Evolutionary conservation across 176 grass and related monocot genomes (phyloP), one percentile per base, ranked within the genome.

Genomic region (Hsuehochloa calcarea): DNA sequence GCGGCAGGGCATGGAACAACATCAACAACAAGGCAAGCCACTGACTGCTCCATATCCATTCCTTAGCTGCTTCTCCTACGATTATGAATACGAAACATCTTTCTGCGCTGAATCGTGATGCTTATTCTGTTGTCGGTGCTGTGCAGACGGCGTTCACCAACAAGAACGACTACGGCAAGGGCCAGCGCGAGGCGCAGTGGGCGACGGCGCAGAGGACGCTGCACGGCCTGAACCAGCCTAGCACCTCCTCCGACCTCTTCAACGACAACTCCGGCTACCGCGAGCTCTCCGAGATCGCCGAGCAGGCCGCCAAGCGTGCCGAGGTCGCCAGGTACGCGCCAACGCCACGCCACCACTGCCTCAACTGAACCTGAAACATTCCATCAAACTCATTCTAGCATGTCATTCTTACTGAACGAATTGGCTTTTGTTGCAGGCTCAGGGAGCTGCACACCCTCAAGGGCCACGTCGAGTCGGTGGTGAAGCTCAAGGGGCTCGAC

Each of bases 171-270:
- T 95, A 98, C 56, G 96, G 96, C 54, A 93, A 66, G 63, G 85
- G 85, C 16, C 93, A 98, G 93, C 70, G 96, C 31, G 92, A 98
- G 89, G 96, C 96, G 58, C 93, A 98, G 71, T 98, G 96, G 96
- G 96, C 93, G 10, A 77, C 89, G n/a, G 91, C 91, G 38, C 91
- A 98, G 70, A 82, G 96, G 68, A 98, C 93, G 26, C 87, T 86
- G 46, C 93, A 95, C 26, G 96, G 96, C 3, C 91, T 98, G 31
- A 87, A 90, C 73, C 76, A 89, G 78, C 29, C 89, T 3, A 63
- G 71, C 38, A 34, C 79, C 26, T 51, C 16, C 84, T 65, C 89
- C 3, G 85, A 70, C 14, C 68, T 91, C 80, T 89, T 92, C 70
- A 45, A 79, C 37, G 91, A 92, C 78, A 86, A 64, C 46, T 71